Conservation (phyloP, 805 yeast genomes). For the Torulaspora quercuum region DNA sequence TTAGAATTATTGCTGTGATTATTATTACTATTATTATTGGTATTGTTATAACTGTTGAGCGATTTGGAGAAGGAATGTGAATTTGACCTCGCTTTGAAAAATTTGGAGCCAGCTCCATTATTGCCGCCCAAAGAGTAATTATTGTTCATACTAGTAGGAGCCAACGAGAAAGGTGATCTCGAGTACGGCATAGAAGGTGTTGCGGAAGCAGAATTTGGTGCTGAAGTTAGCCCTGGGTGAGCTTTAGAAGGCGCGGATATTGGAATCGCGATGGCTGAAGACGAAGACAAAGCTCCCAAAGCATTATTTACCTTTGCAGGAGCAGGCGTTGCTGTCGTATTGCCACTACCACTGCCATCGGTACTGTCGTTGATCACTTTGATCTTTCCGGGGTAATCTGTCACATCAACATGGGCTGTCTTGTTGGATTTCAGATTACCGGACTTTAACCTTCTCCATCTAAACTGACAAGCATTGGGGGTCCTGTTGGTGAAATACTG, state of each 20-base stretch:
- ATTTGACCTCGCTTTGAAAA: conserved; percentile 31
- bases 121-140: conserved; percentile 8
- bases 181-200: conserved; percentile 13
- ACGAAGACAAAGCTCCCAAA: conserved; percentile 5
- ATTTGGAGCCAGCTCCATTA: conserved; percentile 23
- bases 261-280: conserved; percentile 17
- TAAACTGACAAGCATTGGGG: conserved; percentile 84
- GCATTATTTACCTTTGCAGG: conserved; percentile 2
- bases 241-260: conserved; percentile 1
- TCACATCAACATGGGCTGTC: conserved; percentile 28
- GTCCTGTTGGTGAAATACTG: conserved; percentile 75
- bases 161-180: conserved; percentile 17
- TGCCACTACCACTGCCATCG: not conserved
- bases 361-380: conserved; percentile 11
- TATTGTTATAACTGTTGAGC: conserved; percentile 4
- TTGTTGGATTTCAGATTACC: conserved; percentile 40
- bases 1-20: not conserved
- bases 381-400: conserved; percentile 20
- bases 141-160: conserved; percentile 7
- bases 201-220: conserved; percentile 8
- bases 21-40: conserved; percentile 1
- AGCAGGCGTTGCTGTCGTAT: not conserved
- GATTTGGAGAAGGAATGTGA: conserved; percentile 29
- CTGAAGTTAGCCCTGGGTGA: conserved; percentile 3
- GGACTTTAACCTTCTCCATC: conserved; percentile 72